A percentile compares a stretch with the other conserved stretches of the same genome.
phyloP scores from a whole-genome alignment of 345 rosid genomes.

The Orychophragmus violaceus region DNA sequence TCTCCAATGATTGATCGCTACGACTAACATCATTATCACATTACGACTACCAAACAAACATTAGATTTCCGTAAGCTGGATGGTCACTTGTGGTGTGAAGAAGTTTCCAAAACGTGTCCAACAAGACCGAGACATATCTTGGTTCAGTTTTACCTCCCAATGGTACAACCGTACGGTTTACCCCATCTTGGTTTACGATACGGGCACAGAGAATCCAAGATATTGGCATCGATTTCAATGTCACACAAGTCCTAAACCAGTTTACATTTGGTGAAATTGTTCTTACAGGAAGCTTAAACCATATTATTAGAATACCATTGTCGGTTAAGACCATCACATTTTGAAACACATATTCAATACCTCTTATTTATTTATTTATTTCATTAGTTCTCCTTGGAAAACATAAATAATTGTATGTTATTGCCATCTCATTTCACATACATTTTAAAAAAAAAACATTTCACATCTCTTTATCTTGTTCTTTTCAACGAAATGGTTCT shows the following conservation, averaged over 20 bases:
- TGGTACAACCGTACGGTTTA: slow-evolving; percentile 48
- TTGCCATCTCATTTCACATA: too few species aligned
- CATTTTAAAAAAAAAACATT: too few species aligned
- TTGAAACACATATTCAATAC: too few species aligned
- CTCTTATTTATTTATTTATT: too few species aligned
- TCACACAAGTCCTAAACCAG: slow-evolving; percentile 28
- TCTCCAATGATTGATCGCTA: too few species aligned
- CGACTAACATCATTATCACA: too few species aligned
- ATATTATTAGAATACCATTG: slow-evolving; percentile 59
- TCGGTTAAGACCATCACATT: slow-evolving; percentile 38
- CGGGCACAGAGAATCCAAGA: slow-evolving; percentile 40
- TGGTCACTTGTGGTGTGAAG: slow-evolving; percentile 38
- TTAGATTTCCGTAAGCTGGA: too few species aligned
- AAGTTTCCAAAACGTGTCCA: slow-evolving; percentile 51
- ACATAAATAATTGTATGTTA: too few species aligned
- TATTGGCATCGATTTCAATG: slow-evolving; percentile 45
- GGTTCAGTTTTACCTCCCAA: slow-evolving; percentile 52
- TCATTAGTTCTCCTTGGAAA: not conserved
- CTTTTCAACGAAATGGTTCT: not conserved
- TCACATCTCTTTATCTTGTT: not conserved
- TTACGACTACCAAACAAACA: too few species aligned
- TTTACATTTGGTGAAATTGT: slow-evolving; percentile 72
- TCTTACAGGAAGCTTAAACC: slow-evolving; percentile 63
- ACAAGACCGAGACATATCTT: slow-evolving; percentile 47
- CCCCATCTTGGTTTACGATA: slow-evolving; percentile 59